Conservation (phyloP, 352 stramenopile genomes). For the Phytophthora kernoviae region DNA sequence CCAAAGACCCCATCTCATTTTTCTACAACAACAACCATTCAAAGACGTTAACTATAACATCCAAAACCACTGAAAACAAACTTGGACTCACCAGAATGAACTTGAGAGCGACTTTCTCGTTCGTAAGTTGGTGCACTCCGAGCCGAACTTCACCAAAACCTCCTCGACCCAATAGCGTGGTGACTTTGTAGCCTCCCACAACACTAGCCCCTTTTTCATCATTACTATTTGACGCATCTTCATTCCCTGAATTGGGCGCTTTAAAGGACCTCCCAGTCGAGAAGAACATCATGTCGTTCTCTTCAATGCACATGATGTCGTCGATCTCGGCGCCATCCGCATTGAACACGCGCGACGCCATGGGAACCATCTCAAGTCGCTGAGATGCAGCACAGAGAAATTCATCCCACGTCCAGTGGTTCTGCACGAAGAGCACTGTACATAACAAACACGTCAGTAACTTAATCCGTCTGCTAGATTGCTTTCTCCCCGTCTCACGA, state of each 20-base stretch:
- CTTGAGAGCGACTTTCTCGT: constrained; percentile 88
- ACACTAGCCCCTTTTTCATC: constrained; percentile 73
- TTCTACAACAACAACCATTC: constrained; percentile 47
- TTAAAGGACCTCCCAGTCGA: constrained; percentile 83
- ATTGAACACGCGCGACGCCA: constrained; percentile 85
- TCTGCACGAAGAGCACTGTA: constrained; percentile 76
- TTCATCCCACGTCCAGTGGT: constrained; percentile 88
- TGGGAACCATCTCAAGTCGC: constrained; percentile 83
- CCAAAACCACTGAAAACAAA: background rate
- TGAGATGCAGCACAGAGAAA: constrained; percentile 84
- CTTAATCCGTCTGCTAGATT: background rate
- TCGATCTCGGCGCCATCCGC: constrained; percentile 86
- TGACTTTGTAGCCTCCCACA: constrained; percentile 83
- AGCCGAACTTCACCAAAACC: constrained; percentile 83
- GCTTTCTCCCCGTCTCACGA: background rate
- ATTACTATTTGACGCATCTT: constrained; percentile 42
- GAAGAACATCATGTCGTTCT: constrained; percentile 92
- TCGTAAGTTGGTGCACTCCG: constrained; percentile 83
- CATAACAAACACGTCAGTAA: constrained; percentile 7
- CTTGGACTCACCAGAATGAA: constrained; percentile 68
- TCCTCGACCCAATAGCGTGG: constrained; percentile 72
- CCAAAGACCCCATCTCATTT: constrained; percentile 88
- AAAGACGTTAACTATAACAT: background rate
- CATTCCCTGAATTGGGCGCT: constrained; percentile 53
- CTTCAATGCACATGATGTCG: constrained; percentile 91